phyloP scores from a whole-genome alignment of 2,329 filamentous ascomycete species.

The Delphinella strobiligena region DNA sequence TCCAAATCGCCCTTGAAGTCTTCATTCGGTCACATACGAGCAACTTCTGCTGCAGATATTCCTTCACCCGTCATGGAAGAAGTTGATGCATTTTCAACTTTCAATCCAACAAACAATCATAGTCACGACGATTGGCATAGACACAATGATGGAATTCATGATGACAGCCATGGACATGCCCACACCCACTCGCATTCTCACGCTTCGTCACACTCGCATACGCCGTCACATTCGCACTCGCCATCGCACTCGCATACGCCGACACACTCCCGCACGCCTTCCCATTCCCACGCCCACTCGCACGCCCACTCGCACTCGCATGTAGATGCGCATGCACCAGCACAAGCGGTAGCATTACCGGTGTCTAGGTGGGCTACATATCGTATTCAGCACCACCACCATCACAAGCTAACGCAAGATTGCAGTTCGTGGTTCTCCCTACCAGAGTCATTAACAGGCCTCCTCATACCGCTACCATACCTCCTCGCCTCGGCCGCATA shows the following conservation, averaged over 20 bases:
- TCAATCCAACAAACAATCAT: neutral
- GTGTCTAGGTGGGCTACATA: neutral
- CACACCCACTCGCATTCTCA: slow-evolving; percentile 13
- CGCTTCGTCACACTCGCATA: neutral
- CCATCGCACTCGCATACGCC: slow-evolving; percentile 15
- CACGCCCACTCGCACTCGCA: slow-evolving; percentile 25
- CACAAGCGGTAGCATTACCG: neutral
- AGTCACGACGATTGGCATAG: slow-evolving; percentile 20
- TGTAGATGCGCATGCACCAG: slow-evolving; percentile 8
- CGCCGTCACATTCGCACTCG: slow-evolving; percentile 11
- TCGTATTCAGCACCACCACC: neutral
- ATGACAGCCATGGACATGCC: slow-evolving; percentile 17
- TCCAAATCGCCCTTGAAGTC: slow-evolving; percentile 6
- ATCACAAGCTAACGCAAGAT: slow-evolving; percentile 2
- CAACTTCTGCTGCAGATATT: neutral
- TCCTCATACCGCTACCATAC: slow-evolving; percentile 38
- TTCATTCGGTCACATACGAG: slow-evolving; percentile 1
- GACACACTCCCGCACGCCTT: neutral
- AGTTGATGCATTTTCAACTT: slow-evolving; percentile 1
- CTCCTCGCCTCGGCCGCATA: slow-evolving; percentile 35
- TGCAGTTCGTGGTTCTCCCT: slow-evolving; percentile 21
- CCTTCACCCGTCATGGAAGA: neutral
- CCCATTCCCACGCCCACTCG: slow-evolving; percentile 12
- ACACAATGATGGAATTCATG: slow-evolving; percentile 10
- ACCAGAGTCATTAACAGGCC: slow-evolving; percentile 36